Percentiles rank a stretch among this genome's conserved stretches.
Conservation (phyloP, 148 eudicot genomes). For the Nepenthes mirabilis region DNA sequence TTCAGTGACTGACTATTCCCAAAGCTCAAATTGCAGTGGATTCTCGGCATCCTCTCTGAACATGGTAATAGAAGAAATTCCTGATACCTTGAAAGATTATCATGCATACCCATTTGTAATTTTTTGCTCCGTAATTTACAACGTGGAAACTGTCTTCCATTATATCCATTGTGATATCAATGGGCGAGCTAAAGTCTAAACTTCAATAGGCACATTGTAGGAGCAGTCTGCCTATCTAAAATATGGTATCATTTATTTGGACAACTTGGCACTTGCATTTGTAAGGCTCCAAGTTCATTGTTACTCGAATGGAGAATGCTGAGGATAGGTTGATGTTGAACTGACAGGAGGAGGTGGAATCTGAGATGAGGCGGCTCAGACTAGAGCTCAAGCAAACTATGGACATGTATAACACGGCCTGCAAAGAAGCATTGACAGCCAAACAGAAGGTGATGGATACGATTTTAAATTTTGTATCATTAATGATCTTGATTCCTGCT, state of each 20-base stretch:
- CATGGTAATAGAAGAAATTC: constrained; percentile 20
- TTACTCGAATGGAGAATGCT: background rate
- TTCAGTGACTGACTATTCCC: constrained; percentile 19
- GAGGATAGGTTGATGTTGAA: background rate
- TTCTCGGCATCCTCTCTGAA: constrained; percentile 34
- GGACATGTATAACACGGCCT: constrained; percentile 86
- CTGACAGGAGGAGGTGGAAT: constrained; percentile 59
- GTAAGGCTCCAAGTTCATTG: no score
- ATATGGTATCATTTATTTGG: background rate
- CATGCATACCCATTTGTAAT: background rate
- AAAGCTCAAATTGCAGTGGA: constrained; percentile 15
- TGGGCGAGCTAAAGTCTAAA: background rate
- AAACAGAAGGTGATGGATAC: constrained; percentile 42
- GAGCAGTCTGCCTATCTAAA: background rate
- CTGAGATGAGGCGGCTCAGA: constrained; percentile 82
- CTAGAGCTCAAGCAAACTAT: constrained; percentile 83
- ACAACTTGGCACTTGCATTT: background rate
- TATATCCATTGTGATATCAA: background rate
- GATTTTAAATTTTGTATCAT: constrained; percentile 8
- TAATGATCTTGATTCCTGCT: background rate
- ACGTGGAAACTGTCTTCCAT: no score
- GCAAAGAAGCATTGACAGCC: constrained; percentile 73
- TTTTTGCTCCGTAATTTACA: no score
- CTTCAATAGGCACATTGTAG: background rate
- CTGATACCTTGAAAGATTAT: no score